A percentile compares a stretch with the other conserved stretches of the same genome.
Evolutionary conservation across 345 rosid species (phyloP).

Genomic region (Eucalyptus tenuipes): DNA sequence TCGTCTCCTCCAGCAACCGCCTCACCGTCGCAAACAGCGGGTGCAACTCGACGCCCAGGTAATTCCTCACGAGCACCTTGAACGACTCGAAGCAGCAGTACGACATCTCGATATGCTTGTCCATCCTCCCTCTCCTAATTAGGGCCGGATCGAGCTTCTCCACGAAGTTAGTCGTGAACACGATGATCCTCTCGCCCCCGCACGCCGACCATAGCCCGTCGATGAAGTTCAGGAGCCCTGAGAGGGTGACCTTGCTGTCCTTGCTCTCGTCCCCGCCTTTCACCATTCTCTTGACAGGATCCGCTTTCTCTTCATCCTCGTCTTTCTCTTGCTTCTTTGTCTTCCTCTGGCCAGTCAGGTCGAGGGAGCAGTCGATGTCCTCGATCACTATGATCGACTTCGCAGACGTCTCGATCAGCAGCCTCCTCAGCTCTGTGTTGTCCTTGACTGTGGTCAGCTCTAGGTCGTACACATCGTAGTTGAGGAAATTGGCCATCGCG

Average conservation of each 20-base stretch:
- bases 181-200: neutral
- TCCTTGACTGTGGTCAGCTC: neutral
- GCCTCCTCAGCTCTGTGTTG: neutral
- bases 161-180: neutral
- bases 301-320: neutral
- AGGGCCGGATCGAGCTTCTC: neutral
- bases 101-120: neutral
- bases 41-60: neutral
- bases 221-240: neutral
- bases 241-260: neutral
- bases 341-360: neutral
- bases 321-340: neutral
- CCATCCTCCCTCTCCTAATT: neutral
- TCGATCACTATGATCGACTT: constrained; percentile 5
- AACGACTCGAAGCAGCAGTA: neutral
- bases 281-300: neutral
- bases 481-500: neutral
- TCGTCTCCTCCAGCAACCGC: neutral
- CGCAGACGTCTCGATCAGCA: neutral
- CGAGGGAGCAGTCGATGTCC: constrained; percentile 1
- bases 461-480: neutral
- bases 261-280: neutral
- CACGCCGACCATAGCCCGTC: neutral
- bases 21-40: neutral
- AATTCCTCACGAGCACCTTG: neutral